These are phyloP conservation scores for Echites panduratus DNA, from an alignment of 257 asterid genomes.

Conservation along the genomic window DNA sequence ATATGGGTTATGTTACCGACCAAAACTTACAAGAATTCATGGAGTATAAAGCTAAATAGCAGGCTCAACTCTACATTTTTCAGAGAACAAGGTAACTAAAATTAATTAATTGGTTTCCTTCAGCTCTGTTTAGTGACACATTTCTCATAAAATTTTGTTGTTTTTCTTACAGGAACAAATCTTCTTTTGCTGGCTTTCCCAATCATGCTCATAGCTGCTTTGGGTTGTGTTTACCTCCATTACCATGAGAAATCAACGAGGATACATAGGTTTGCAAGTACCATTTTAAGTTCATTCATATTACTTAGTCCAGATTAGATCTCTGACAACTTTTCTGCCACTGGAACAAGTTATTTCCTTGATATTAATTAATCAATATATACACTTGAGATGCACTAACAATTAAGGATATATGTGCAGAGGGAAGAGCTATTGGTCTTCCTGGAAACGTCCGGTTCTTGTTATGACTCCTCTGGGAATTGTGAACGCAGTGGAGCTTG, in stretches of 20 bases:
- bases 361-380: too few relatives aligned
- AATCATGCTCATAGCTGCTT: conserved; percentile 36
- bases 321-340: too few relatives aligned
- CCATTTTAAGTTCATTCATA: background rate
- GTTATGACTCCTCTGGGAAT: too few relatives aligned
- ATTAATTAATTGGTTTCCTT: too few relatives aligned
- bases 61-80: conserved; percentile 44
- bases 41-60: conserved; percentile 33
- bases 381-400: too few relatives aligned
- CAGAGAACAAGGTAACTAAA: conserved; percentile 44
- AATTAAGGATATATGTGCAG: too few relatives aligned
- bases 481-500: too few relatives aligned
- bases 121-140: too few relatives aligned
- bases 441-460: too few relatives aligned
- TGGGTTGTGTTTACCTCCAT: conserved; percentile 53
- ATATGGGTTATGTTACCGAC: conserved; percentile 55
- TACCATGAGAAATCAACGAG: conserved; percentile 25
- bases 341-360: too few relatives aligned
- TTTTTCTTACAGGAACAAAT: conserved; percentile 39
- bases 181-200: conserved; percentile 50
- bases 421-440: too few relatives aligned
- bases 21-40: conserved; percentile 32
- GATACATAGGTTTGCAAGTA: conserved; percentile 21
- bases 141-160: background rate
- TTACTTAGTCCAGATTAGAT: too few relatives aligned